Base-by-base conservation (phyloP, 139 green algal species). In the Spirogloea muscicola region DNA sequence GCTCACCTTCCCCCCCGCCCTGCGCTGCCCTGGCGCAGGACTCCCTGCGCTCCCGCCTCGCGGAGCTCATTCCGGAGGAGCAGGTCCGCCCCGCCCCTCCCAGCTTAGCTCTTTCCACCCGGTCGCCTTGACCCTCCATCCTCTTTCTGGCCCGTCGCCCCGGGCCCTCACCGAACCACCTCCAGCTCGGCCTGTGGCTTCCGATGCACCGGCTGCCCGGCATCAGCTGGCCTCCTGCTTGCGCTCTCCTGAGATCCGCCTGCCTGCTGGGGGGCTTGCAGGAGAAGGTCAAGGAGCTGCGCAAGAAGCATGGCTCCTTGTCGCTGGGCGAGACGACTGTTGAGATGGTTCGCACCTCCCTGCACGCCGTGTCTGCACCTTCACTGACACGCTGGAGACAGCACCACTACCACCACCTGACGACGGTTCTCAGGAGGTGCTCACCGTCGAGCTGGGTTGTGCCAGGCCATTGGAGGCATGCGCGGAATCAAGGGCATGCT, bases 401-500 rank as follows among this genome's bases (percentile, higher is more conserved):
- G 21, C 40, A 9, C 39, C 39, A 5, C 13, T 25, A 33, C 51
- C 51, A 10, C 51, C 7, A n/a, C 27, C 49, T 31, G 10, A 75
- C 18, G 40, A 65, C 5, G 2, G 3, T 44, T 55, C 18, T 58
- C 5, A 13, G 16, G 36, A 79, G 49, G 7, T 64, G 66, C 29
- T 29, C 46, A 0, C 21, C 27, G 68, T 43, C 43, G 3, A 0
- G 3, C 25, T 66, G 31, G 62, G 6, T 57, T 63, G 44, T 62
- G 36, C n/a, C 65, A 82, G 74, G 75, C 76, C 3, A 89, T 99
- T 40, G 94, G 94, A 73, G 94, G 94, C 74, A 98, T 98, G 94
- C 83, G 94, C 4, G 94, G 94, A 68, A 96, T 98, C 72, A 88
- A 90, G 42, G 91, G 87, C 6, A 84, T 98, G 76, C 84, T 98